Percentiles rank a stretch among this genome's conserved stretches.
These are phyloP conservation scores for Aspergillus persii DNA, from an alignment of 2,329 filamentous ascomycete species.

Conservation along the genomic window DNA sequence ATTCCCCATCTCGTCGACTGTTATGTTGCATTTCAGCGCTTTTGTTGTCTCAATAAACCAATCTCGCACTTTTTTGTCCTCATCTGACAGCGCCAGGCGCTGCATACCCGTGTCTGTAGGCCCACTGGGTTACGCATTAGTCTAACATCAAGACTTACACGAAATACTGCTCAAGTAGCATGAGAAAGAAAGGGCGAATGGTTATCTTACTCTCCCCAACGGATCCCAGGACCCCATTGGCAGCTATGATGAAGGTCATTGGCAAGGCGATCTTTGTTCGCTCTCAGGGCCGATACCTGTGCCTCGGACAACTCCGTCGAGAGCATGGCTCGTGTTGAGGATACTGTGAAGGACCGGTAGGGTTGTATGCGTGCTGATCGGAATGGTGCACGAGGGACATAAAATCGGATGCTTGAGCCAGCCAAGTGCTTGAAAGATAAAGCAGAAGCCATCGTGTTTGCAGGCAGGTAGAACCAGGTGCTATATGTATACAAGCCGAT, in stretches of 20 bases:
- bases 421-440: neutral
- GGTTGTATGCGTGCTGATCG: neutral
- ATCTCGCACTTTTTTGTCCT: conserved; percentile 68
- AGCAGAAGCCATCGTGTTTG: conserved; percentile 3
- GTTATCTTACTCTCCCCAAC: conserved; percentile 63
- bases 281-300: conserved; percentile 53
- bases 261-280: conserved; percentile 61
- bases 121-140: conserved; percentile 21
- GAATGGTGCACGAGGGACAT: neutral
- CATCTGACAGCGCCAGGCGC: conserved; percentile 67
- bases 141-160: neutral
- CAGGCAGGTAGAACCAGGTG: neutral
- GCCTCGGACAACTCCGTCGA: conserved; percentile 49
- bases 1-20: conserved; percentile 74
- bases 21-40: conserved; percentile 64
- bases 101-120: conserved; percentile 72
- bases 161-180: neutral
- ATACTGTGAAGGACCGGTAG: conserved; percentile 14
- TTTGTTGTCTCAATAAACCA: conserved; percentile 70
- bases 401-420: conserved; percentile 3
- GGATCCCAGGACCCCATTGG: conserved; percentile 64
- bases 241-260: conserved; percentile 64
- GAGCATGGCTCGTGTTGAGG: conserved; percentile 29
- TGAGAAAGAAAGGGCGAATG: neutral
- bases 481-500: neutral